Percentiles rank a stretch among this genome's conserved stretches.
These are phyloP conservation scores for Omphalea diandra DNA, from an alignment of 441 rosid genomes.

Conservation along the genomic window DNA sequence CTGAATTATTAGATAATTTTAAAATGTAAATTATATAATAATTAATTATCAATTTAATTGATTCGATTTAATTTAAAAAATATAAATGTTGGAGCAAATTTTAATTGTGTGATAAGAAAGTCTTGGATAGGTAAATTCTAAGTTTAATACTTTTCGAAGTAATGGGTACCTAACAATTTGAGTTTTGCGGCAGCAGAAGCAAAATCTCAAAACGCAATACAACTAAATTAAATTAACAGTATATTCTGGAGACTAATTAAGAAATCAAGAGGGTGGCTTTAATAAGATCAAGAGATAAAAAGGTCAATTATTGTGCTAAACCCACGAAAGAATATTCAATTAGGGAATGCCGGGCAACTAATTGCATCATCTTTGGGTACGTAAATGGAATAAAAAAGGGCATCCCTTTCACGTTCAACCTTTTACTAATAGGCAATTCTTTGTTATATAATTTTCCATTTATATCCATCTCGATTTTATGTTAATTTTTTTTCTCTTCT, in stretches of 20 bases:
- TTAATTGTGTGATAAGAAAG: too few relatives aligned
- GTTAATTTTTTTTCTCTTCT: too few relatives aligned
- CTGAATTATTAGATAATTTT: too few relatives aligned
- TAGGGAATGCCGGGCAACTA: not conserved
- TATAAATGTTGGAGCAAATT: too few relatives aligned
- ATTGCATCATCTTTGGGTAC: not conserved
- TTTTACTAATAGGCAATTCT: not conserved
- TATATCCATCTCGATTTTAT: too few relatives aligned
- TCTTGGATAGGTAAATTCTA: not conserved
- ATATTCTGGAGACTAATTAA: not conserved
- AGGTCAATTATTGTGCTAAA: not conserved
- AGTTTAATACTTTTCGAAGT: too few relatives aligned
- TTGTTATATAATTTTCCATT: too few relatives aligned
- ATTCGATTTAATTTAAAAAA: too few relatives aligned
- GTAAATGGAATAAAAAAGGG: too few relatives aligned
- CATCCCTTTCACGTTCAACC: not conserved
- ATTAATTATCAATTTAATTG: too few relatives aligned
- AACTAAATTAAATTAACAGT: not conserved
- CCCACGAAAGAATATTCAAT: not conserved
- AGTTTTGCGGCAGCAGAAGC: not conserved
- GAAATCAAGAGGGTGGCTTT: too few relatives aligned
- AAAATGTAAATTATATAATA: too few relatives aligned
- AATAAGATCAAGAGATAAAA: not conserved
- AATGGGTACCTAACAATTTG: constrained; percentile 5
- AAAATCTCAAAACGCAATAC: not conserved